Conservation (phyloP, 495 filamentous ascomycete genomes). For the Massariosphaeria phaeospora region DNA sequence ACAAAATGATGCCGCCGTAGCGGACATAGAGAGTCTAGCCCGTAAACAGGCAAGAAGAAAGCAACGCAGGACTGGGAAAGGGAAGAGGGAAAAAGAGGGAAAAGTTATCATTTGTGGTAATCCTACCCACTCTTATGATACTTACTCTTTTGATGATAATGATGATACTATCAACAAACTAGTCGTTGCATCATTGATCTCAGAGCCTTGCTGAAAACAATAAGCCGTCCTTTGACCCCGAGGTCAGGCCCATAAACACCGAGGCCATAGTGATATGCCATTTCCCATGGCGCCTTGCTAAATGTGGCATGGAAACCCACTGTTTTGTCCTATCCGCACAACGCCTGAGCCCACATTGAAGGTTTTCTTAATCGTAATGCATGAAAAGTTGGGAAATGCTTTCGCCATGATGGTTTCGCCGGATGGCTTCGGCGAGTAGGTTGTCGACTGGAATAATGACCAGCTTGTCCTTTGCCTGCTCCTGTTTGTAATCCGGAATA, state of each 20-base stretch:
- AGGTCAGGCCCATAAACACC: too few relatives aligned
- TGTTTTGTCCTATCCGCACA: background rate
- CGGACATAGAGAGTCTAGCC: too few relatives aligned
- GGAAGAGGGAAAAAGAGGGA: background rate
- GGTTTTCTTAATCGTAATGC: constrained; percentile 37
- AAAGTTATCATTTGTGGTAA: background rate
- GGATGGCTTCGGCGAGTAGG: constrained; percentile 84
- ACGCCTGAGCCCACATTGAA: too few relatives aligned
- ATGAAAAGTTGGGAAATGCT: constrained; percentile 47
- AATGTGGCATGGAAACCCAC: background rate
- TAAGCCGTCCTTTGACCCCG: too few relatives aligned
- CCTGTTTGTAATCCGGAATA: constrained; percentile 65
- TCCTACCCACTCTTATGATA: background rate
- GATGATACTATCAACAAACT: too few relatives aligned
- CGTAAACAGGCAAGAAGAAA: too few relatives aligned
- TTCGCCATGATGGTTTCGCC: constrained; percentile 88
- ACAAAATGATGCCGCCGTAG: too few relatives aligned
- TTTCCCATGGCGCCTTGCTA: background rate
- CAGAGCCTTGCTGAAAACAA: too few relatives aligned
- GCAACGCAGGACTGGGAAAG: background rate
- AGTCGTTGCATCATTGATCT: too few relatives aligned
- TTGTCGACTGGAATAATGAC: constrained; percentile 82
- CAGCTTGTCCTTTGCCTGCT: constrained; percentile 67
- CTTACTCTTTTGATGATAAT: too few relatives aligned
- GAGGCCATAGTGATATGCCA: too few relatives aligned